A percentile compares a stretch with the other conserved stretches of the same genome.
Conservation (phyloP, 768 basidiomycete genomes). For the Tricholoma furcatifolium region DNA sequence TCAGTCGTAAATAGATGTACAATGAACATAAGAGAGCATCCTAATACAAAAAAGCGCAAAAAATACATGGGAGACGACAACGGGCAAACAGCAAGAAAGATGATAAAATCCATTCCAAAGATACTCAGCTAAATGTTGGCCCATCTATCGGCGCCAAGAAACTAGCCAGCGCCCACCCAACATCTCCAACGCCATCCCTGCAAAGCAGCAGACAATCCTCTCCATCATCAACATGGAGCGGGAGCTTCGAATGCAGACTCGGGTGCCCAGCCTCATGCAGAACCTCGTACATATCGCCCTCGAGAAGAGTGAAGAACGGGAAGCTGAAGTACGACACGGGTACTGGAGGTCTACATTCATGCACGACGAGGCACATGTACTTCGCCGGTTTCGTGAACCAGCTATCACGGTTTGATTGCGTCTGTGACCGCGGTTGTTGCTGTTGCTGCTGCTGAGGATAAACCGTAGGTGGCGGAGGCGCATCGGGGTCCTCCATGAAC, state of each 20-base stretch:
- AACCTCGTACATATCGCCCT: conserved; percentile 64
- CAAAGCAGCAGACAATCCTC: conserved; percentile 81
- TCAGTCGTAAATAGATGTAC: not conserved
- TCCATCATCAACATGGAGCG: conserved; percentile 71
- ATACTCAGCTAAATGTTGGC: conserved; percentile 6
- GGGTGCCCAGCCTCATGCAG: conserved; percentile 80
- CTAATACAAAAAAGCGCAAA: not conserved
- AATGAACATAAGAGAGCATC: not conserved
- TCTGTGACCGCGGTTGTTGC: conserved; percentile 13
- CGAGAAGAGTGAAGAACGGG: conserved; percentile 73
- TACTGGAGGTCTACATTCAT: conserved; percentile 63
- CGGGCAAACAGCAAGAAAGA: too few species aligned
- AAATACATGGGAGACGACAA: not conserved
- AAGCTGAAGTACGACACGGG: conserved; percentile 68
- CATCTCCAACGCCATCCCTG: conserved; percentile 48
- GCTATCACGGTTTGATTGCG: conserved; percentile 29
- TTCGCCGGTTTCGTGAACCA: conserved; percentile 50
- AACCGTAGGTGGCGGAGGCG: conserved; percentile 13
- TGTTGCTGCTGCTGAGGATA: conserved; percentile 11
- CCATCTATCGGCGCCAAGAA: conserved; percentile 62
- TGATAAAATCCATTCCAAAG: too few species aligned
- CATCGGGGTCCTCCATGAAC: conserved; percentile 26
- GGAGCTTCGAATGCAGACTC: conserved; percentile 67
- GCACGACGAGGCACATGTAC: conserved; percentile 68
- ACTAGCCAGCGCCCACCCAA: conserved; percentile 84